These are phyloP conservation scores for Malus domestica DNA, from an alignment of 306 rosid species.

Conservation along the genomic window DNA sequence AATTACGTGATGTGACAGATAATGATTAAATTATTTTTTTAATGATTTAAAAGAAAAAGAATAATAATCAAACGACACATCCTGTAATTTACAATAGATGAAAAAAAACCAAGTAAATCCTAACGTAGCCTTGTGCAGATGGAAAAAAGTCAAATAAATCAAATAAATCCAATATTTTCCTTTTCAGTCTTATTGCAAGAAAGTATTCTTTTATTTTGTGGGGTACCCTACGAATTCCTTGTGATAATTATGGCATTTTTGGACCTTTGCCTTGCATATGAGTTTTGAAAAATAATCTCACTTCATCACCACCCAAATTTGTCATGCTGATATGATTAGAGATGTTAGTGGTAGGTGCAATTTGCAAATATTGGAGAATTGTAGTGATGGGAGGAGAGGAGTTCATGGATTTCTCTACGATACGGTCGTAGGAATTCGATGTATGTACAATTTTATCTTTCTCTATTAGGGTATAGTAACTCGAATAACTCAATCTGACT, in stretches of 20 bases:
- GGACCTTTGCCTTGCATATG: conserved; percentile 31
- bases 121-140: conserved; percentile 30
- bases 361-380: conserved; percentile 4
- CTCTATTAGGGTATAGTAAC: no score
- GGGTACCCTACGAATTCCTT: conserved; percentile 40
- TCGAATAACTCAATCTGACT: no score
- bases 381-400: background rate
- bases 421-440: no score
- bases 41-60: no score
- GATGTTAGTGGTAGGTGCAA: conserved; percentile 23
- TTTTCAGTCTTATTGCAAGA: conserved; percentile 37
- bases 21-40: no score
- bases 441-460: no score
- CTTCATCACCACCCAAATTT: conserved; percentile 17
- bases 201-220: conserved; percentile 22
- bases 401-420: no score
- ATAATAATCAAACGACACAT: no score
- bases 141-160: conserved; percentile 34
- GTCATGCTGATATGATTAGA: conserved; percentile 34
- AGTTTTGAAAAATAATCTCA: conserved; percentile 9
- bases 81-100: no score
- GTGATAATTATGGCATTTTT: conserved; percentile 36
- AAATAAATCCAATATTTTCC: conserved; percentile 42
- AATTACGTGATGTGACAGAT: no score
- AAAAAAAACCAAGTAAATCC: background rate